Conservation (phyloP, 2,329 filamentous ascomycete genomes). For the Cytospora chrysosperma region DNA sequence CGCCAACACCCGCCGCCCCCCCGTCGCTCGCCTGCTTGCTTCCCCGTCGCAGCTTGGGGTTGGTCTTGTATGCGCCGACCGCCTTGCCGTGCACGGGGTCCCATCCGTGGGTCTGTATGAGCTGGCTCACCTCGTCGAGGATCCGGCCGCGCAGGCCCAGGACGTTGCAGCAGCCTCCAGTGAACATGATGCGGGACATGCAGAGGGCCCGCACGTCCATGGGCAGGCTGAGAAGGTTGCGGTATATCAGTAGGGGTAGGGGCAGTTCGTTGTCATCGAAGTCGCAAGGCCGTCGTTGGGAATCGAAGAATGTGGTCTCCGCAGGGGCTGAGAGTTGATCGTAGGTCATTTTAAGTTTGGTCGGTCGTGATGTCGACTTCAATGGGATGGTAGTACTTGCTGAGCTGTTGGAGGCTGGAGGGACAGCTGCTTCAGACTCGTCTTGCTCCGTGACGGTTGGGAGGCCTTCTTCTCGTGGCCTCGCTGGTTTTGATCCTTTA, state of each 20-base stretch:
- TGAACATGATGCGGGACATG: constrained; percentile 86
- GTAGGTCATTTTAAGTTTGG: constrained; percentile 65
- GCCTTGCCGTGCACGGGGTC: constrained; percentile 71
- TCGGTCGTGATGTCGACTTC: constrained; percentile 48
- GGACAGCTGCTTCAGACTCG: constrained; percentile 40
- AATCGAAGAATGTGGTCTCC: constrained; percentile 71
- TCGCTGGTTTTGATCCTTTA: constrained; percentile 2
- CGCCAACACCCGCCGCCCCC: constrained; percentile 28
- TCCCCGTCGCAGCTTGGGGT: constrained; percentile 40
- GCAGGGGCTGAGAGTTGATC: constrained; percentile 69
- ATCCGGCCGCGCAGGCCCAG: constrained; percentile 77
- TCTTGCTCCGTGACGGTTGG: constrained; percentile 59
- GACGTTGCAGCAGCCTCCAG: constrained; percentile 75
- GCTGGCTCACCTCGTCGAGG: constrained; percentile 67
- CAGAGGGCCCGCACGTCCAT: constrained; percentile 81
- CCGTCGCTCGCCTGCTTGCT: constrained; percentile 28
- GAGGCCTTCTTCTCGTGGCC: constrained; percentile 35
- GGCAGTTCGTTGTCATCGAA: constrained; percentile 88
- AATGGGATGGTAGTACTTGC: constrained; percentile 45
- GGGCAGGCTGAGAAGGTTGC: constrained; percentile 70
- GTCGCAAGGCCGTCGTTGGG: constrained; percentile 48
- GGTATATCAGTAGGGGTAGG: constrained; percentile 73
- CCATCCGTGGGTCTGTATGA: constrained; percentile 74
- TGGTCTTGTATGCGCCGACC: constrained; percentile 52
- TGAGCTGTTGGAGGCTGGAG: constrained; percentile 27